Evolutionary conservation across 2,329 filamentous ascomycete genomes (phyloP).

Genomic region (Teratosphaeria destructans): DNA sequence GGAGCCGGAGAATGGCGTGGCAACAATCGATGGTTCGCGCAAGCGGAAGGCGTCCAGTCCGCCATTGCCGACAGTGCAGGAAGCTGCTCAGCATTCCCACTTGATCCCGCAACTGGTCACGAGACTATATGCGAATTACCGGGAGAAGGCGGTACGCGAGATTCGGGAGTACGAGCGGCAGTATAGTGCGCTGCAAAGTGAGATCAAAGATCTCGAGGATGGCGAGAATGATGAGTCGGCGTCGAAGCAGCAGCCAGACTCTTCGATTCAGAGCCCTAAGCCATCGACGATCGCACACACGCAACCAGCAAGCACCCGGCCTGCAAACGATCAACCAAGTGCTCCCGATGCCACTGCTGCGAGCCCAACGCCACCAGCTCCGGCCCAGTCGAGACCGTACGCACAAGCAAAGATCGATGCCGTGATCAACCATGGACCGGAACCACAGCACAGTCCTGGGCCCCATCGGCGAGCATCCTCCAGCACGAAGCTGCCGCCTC

Average conservation of each 20-base stretch:
- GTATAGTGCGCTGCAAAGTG: conserved; percentile 50
- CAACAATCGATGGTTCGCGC: conserved; percentile 45
- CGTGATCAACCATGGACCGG: conserved; percentile 26
- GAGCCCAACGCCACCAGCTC: conserved; percentile 8
- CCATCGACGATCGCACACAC: conserved; percentile 15
- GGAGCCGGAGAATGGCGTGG: conserved; percentile 13
- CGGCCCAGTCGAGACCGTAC: conserved; percentile 15
- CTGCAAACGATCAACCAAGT: conserved; percentile 5
- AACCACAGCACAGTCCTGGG: conserved; percentile 20
- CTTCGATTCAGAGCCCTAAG: conserved; percentile 14
- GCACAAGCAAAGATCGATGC: conserved; percentile 26
- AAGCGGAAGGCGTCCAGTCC: conserved; percentile 67
- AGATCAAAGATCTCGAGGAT: conserved; percentile 59
- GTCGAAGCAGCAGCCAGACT: conserved; percentile 6
- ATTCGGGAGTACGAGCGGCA: conserved; percentile 65
- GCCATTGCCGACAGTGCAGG: conserved; percentile 52
- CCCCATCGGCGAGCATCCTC: conserved; percentile 20
- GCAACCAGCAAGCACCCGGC: conserved; percentile 7
- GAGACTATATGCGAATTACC: conserved; percentile 65
- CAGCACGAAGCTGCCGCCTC: conserved; percentile 22
- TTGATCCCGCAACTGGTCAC: conserved; percentile 61
- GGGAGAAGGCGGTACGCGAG: conserved; percentile 55
- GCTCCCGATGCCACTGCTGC: conserved; percentile 6
- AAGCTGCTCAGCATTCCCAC: conserved; percentile 55
- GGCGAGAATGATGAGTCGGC: conserved; percentile 42